phyloP scores from a whole-genome alignment of 768 basidiomycete genomes.

The Psilocybe tampanensis region DNA sequence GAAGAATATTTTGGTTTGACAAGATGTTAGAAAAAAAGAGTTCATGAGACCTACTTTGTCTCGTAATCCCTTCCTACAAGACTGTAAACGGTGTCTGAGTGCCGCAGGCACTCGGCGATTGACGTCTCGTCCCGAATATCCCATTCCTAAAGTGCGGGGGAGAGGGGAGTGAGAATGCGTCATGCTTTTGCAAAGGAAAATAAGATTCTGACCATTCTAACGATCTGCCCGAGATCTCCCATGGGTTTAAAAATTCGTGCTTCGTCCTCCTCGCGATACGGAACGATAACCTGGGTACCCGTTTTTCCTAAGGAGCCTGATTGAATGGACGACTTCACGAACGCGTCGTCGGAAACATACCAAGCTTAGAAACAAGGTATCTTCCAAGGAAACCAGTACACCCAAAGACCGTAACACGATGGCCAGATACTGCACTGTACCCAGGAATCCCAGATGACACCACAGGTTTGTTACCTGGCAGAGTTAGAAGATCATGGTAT shows the following conservation, averaged over 20 bases:
- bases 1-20: constrained; percentile 8
- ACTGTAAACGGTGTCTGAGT: constrained; percentile 97
- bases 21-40: constrained; percentile 5
- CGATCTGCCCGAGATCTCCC: constrained; percentile 97
- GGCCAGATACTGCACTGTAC: constrained; percentile 87
- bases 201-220: constrained; percentile 73
- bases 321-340: neutral
- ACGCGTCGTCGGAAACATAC: constrained; percentile 40
- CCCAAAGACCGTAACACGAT: constrained; percentile 95
- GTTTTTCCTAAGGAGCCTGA: constrained; percentile 63
- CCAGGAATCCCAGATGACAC: constrained; percentile 79
- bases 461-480: constrained; percentile 65
- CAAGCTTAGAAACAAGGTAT: constrained; percentile 93
- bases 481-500: constrained; percentile 69
- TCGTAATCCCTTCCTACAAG: constrained; percentile 92
- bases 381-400: constrained; percentile 94
- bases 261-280: constrained; percentile 94
- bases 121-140: constrained; percentile 88
- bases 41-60: constrained; percentile 71
- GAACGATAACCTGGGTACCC: constrained; percentile 92
- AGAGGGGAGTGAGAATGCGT: constrained; percentile 1
- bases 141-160: constrained; percentile 77
- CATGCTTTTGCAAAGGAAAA: constrained; percentile 1
- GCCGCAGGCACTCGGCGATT: constrained; percentile 90
- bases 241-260: constrained; percentile 87